Percentiles rank a stretch among this genome's conserved stretches.
Conservation (phyloP, 1,139 yeast genomes). For the Geotrichum carabidarum region DNA sequence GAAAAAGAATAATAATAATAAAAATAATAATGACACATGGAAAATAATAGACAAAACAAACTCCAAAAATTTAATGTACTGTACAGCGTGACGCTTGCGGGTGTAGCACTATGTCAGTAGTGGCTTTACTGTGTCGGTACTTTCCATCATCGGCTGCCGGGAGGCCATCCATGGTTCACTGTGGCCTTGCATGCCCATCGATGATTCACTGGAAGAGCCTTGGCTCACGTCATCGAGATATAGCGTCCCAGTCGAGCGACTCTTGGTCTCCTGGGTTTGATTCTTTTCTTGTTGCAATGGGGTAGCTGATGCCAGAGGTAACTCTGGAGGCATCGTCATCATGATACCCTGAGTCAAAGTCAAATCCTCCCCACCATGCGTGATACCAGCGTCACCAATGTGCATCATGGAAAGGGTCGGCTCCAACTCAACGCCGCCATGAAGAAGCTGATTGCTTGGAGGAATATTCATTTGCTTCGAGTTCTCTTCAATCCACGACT, state of each 20-base stretch:
- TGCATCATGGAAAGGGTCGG: constrained; percentile 10
- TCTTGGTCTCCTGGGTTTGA: too few relatives aligned
- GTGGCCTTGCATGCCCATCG: not conserved
- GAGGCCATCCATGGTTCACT: constrained; percentile 9
- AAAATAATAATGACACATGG: not conserved
- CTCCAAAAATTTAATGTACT: not conserved
- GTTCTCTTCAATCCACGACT: constrained; percentile 6
- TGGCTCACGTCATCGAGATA: too few relatives aligned
- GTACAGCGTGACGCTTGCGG: not conserved
- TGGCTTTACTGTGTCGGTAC: not conserved
- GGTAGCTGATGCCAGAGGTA: not conserved
- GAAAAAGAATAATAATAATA: not conserved
- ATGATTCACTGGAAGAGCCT: too few relatives aligned
- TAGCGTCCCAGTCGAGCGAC: too few relatives aligned
- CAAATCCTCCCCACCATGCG: not conserved
- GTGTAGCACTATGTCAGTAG: not conserved
- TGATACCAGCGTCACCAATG: not conserved
- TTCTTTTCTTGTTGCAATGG: not conserved
- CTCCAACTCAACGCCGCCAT: constrained; percentile 12
- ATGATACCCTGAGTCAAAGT: not conserved
- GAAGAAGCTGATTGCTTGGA: constrained; percentile 8
- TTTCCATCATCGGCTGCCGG: constrained; percentile 1
- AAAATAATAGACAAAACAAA: not conserved
- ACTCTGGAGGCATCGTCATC: not conserved
- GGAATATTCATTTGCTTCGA: constrained; percentile 7